Evolutionary conservation across 164 flowering plant species (phyloP).

Genomic region (Vitis rupestris): DNA sequence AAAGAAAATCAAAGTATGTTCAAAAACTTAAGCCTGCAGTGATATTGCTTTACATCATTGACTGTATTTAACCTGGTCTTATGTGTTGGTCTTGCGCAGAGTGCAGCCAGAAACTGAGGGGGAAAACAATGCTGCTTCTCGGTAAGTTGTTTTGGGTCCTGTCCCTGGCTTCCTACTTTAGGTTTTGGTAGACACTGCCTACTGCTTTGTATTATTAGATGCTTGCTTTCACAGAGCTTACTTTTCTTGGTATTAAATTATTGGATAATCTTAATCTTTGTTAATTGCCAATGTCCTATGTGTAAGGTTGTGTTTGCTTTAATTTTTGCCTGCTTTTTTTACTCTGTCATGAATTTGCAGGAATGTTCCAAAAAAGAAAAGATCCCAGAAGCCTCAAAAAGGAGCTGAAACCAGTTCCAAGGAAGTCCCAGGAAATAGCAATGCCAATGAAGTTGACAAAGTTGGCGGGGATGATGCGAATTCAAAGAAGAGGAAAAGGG

Average conservation of each 20-base stretch:
- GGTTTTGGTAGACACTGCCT: neutral
- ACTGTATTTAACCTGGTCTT: neutral
- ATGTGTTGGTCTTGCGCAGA: constrained; percentile 6
- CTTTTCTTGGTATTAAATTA: neutral
- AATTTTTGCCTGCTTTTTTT: neutral
- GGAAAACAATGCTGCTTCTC: constrained; percentile 6
- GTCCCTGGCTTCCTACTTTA: neutral
- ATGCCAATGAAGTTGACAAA: constrained; percentile 10
- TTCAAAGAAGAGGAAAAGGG: constrained; percentile 3
- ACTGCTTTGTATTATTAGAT: neutral
- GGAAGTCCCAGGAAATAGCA: constrained; percentile 5
- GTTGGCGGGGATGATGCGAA: constrained; percentile 1
- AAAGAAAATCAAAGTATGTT: constrained; percentile 38
- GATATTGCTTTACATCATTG: constrained; percentile 4
- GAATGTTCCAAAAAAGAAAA: constrained; percentile 13
- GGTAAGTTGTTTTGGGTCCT: constrained; percentile 14
- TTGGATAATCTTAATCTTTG: neutral
- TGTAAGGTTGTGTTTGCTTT: neutral
- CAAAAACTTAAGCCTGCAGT: neutral
- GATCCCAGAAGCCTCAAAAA: constrained; percentile 12
- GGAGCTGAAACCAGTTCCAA: constrained; percentile 6
- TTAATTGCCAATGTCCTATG: neutral
- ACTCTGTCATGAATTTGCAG: constrained; percentile 21
- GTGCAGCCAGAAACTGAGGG: constrained; percentile 15
- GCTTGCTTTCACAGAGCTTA: neutral